Conservation (phyloP, 441 rosid species). For the Geranium incanum region DNA sequence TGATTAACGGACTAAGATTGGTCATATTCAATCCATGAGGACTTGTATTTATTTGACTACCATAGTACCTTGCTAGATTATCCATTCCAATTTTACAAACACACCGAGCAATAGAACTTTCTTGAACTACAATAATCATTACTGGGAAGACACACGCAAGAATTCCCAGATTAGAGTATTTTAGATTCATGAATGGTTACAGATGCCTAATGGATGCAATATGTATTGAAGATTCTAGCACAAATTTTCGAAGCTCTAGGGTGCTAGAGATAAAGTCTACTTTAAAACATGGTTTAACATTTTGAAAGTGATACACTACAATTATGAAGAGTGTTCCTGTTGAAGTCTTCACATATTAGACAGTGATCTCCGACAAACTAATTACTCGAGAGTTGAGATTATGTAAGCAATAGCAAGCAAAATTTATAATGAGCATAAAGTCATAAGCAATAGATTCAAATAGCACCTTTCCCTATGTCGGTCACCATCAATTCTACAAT, state of each 20-base stretch:
- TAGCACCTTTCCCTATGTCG: conserved; percentile 64
- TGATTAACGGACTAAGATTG: not conserved
- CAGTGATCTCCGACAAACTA: not conserved
- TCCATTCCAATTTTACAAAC: conserved; percentile 1
- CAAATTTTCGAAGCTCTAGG: conserved; percentile 4
- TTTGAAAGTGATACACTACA: conserved; percentile 1
- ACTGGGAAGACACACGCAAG: conserved; percentile 1
- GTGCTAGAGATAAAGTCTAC: conserved; percentile 7
- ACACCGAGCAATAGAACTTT: not conserved
- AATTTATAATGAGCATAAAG: conserved; percentile 2
- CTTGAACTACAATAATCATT: not conserved
- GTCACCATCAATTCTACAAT: conserved; percentile 60
- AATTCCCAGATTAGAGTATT: conserved; percentile 6
- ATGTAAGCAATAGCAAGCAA: not conserved
- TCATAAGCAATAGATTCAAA: conserved; percentile 11
- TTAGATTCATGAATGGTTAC: not conserved
- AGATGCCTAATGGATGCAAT: not conserved
- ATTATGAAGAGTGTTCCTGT: not conserved
- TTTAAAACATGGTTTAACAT: not conserved
- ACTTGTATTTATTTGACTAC: not conserved
- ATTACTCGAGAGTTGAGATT: not conserved
- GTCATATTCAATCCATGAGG: not conserved
- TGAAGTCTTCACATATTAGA: not conserved
- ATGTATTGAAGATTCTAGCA: not conserved
- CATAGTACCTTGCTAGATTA: conserved; percentile 3